Evolutionary conservation across 257 asterid genomes (phyloP), one percentile per base, ranked within the genome.

Genomic region (Ilex aquifolium): DNA sequence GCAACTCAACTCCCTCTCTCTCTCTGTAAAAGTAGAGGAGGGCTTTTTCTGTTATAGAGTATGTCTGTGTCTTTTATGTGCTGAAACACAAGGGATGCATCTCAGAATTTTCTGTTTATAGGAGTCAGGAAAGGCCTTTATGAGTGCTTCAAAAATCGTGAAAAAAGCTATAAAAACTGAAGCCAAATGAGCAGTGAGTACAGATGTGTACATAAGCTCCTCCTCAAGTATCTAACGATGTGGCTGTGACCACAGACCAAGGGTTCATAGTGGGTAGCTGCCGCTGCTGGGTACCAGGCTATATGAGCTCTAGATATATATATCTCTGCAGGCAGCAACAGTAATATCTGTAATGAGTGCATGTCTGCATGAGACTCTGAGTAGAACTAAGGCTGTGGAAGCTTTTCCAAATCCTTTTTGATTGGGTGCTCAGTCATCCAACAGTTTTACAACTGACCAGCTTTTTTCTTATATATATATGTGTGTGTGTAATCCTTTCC

Each of bases 51-150:
- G 15, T 10, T 10, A 46, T 46, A 14, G 1, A 10, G 52, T 46
- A 10, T 46, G 52, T 17, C 13, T 53, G 10, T 14, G 15, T 53
- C 57, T 53, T 17, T 53, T 53, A 53, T 53, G 57, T n/a, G 57
- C 79, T 61, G 67, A 50, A 61, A 57, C 67, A 65, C 63, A 64
- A 69, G 65, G 67, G 58, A 65, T 57, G 29, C 60, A 51, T 54
- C 59, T 51, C 69, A 57, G 55, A 50, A 31, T 31, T 65, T 57
- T 66, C 69, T 65, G 59, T 52, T 57, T 62, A 27, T 36, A 17
- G 40, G 55, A 72, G 63, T 72, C 50, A 57, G 65, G 54, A 48
- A 60, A 48, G 14, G n/a, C 10, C 58, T 58, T 59, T 5, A 32
- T 31, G 4, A 2, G 39, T 16, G 44, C 13, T 65, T 65, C 21